Conservation (phyloP, 2,329 filamentous ascomycete species). For the Pyricularia grisea region DNA sequence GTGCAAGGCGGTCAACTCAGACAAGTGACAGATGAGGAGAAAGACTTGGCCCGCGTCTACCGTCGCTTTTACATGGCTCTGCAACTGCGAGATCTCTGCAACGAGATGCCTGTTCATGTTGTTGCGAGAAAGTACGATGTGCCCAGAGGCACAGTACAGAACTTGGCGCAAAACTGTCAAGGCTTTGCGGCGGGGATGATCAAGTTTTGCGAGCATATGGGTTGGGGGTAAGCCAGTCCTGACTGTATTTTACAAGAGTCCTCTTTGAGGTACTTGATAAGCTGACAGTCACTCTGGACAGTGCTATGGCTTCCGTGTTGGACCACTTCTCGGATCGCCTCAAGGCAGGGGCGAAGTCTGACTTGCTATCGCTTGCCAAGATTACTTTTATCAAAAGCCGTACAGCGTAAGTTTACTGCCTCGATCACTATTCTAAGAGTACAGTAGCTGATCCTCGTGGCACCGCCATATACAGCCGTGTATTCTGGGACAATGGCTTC, state of each 20-base stretch:
- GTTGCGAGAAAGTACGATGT: constrained; percentile 64
- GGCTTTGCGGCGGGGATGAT: constrained; percentile 73
- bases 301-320: constrained; percentile 59
- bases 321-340: constrained; percentile 70
- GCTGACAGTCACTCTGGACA: constrained; percentile 19
- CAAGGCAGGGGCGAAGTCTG: constrained; percentile 60
- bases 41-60: constrained; percentile 53
- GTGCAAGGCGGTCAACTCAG: constrained; percentile 57
- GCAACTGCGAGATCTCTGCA: constrained; percentile 70
- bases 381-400: constrained; percentile 70
- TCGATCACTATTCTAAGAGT: neutral
- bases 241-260: neutral
- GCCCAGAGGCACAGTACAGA: constrained; percentile 62
- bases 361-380: constrained; percentile 60
- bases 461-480: constrained; percentile 21
- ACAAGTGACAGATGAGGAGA: constrained; percentile 51
- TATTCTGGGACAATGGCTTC: constrained; percentile 72
- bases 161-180: constrained; percentile 63
- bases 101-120: constrained; percentile 61
- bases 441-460: constrained; percentile 1
- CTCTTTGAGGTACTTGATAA: neutral
- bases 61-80: constrained; percentile 66
- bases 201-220: constrained; percentile 71
- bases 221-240: constrained; percentile 45
- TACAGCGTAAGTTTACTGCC: constrained; percentile 43